A percentile compares a stretch with the other conserved stretches of the same genome.
Evolutionary conservation across 192 early-diverging fungal species (phyloP).

Genomic region (Gryganskiella cystojenkinii): DNA sequence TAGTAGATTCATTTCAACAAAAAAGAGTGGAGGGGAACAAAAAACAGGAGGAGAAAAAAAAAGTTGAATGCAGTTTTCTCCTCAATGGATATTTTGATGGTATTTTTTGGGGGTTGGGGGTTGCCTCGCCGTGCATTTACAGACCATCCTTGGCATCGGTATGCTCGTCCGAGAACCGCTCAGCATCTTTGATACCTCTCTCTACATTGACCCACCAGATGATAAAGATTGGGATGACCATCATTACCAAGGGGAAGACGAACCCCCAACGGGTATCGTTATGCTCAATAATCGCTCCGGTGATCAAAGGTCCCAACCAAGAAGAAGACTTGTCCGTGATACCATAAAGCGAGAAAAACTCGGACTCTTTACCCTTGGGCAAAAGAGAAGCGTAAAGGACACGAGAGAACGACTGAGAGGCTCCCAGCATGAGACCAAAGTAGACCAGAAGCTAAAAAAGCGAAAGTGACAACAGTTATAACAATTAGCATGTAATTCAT

Average conservation of each 20-base stretch:
- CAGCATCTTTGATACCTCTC: slow-evolving; percentile 65
- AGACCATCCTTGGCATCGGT: slow-evolving; percentile 41
- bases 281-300: slow-evolving; percentile 69
- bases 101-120: too few relatives aligned
- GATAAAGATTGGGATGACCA: slow-evolving; percentile 62
- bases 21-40: too few relatives aligned
- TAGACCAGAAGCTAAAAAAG: slow-evolving; percentile 42
- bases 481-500: too few relatives aligned
- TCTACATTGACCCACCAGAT: slow-evolving; percentile 66
- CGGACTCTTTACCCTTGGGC: slow-evolving; percentile 71
- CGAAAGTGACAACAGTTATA: too few relatives aligned
- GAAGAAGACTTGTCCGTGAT: slow-evolving; percentile 77
- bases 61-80: too few relatives aligned
- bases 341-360: slow-evolving; percentile 79
- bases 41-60: too few relatives aligned
- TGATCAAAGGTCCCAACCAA: slow-evolving; percentile 81
- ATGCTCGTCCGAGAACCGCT: slow-evolving; percentile 42
- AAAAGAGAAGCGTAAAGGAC: slow-evolving; percentile 72
- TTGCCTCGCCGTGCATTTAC: too few relatives aligned
- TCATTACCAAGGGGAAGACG: slow-evolving; percentile 63
- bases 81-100: too few relatives aligned
- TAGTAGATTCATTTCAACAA: too few relatives aligned
- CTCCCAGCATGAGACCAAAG: slow-evolving; percentile 73
- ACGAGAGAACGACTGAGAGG: slow-evolving; percentile 65
- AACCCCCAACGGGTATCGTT: slow-evolving; percentile 66